These are phyloP conservation scores for Onygenales sp. DNA, from an alignment of 2,329 filamentous ascomycete species.

Conservation along the genomic window DNA sequence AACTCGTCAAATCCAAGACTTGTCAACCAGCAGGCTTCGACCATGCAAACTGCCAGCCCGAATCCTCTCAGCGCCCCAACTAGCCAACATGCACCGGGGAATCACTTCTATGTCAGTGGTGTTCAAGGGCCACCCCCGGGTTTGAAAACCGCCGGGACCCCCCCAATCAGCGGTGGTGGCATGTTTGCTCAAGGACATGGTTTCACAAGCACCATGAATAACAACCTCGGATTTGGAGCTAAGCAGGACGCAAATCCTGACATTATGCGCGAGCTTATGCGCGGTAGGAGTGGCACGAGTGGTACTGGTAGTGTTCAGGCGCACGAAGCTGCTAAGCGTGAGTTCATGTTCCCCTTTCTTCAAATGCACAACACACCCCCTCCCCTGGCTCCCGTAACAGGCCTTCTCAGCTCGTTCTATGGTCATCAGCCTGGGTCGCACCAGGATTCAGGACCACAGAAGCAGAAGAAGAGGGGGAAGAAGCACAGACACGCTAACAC, in stretches of 20 bases:
- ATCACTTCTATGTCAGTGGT: conserved; percentile 70
- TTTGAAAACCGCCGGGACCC: conserved; percentile 87
- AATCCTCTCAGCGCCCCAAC: conserved; percentile 29
- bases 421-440: conserved; percentile 74
- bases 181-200: conserved; percentile 87
- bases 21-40: conserved; percentile 40
- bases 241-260: conserved; percentile 67
- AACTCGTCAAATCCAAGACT: conserved; percentile 51
- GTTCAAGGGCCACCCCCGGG: conserved; percentile 92
- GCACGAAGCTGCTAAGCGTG: conserved; percentile 90
- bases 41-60: conserved; percentile 29
- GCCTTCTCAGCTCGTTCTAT: conserved; percentile 86
- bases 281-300: conserved; percentile 51
- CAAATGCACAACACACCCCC: conserved; percentile 75
- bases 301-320: conserved; percentile 57
- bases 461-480: conserved; percentile 99
- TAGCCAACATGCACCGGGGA: conserved; percentile 37
- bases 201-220: conserved; percentile 59
- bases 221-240: conserved; percentile 53
- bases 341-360: conserved; percentile 92
- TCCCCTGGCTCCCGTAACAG: conserved; percentile 86
- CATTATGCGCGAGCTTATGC: conserved; percentile 72
- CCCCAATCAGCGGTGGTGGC: conserved; percentile 65
- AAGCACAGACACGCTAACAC: conserved; percentile 99
- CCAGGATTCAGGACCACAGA: conserved; percentile 78